A percentile compares a stretch with the other conserved stretches of the same genome.
Conservation (phyloP, 2,329 filamentous ascomycete species). For the Boeremia exigua region DNA sequence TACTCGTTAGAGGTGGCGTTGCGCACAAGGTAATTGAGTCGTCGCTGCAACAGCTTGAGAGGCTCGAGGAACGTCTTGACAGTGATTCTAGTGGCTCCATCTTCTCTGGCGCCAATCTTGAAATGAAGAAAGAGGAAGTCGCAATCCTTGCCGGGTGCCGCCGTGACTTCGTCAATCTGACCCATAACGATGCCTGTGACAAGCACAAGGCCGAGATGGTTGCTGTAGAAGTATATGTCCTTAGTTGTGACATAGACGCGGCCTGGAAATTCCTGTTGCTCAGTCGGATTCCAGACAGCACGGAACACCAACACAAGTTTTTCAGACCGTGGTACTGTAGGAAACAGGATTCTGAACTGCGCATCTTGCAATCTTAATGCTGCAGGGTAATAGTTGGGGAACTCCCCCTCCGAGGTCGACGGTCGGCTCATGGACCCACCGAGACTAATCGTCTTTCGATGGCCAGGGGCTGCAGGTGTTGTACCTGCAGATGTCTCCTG, state of each 20-base stretch:
- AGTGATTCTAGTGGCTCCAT: slow-evolving; percentile 74
- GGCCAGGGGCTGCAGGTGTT: slow-evolving; percentile 35
- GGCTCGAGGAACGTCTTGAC: slow-evolving; percentile 95
- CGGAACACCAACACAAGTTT: slow-evolving; percentile 91
- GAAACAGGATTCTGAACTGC: slow-evolving; percentile 92
- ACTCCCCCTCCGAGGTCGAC: slow-evolving; percentile 52
- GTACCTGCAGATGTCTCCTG: slow-evolving; percentile 16
- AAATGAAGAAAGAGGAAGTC: slow-evolving; percentile 91
- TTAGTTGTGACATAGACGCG: slow-evolving; percentile 86
- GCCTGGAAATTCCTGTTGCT: slow-evolving; percentile 78
- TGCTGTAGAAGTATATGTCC: slow-evolving; percentile 95
- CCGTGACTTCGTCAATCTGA: slow-evolving; percentile 85
- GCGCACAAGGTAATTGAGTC: slow-evolving; percentile 84
- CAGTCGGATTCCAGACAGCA: slow-evolving; percentile 83
- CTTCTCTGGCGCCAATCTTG: slow-evolving; percentile 66
- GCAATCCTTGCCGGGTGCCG: slow-evolving; percentile 86
- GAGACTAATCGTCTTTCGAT: slow-evolving; percentile 64
- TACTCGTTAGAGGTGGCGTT: slow-evolving; percentile 76
- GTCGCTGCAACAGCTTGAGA: slow-evolving; percentile 77
- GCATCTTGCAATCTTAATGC: slow-evolving; percentile 86
- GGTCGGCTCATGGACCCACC: slow-evolving; percentile 45
- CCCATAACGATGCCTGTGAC: slow-evolving; percentile 78
- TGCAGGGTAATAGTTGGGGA: slow-evolving; percentile 77
- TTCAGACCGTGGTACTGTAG: slow-evolving; percentile 75
- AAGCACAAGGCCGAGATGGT: slow-evolving; percentile 88